These are phyloP conservation scores for Pseudomonodictys pantanalensis DNA, from an alignment of 495 filamentous ascomycete genomes.

Conservation along the genomic window DNA sequence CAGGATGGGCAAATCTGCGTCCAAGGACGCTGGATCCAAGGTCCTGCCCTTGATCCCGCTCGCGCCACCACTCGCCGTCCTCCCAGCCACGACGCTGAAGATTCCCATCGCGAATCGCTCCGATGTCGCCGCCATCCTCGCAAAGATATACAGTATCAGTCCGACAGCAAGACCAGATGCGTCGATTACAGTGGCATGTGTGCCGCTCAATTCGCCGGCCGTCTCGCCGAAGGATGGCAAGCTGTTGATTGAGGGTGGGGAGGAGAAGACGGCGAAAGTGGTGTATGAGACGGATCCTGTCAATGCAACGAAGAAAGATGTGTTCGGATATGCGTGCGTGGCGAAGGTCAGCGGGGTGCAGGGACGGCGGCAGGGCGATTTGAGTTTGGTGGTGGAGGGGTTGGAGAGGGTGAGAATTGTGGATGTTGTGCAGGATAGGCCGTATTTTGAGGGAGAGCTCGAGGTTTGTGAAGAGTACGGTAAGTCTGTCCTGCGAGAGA, in stretches of 20 bases:
- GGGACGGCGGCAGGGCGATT: conserved; percentile 71
- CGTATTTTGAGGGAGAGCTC: conserved; percentile 81
- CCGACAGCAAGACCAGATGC: conserved; percentile 62
- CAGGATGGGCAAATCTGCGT: conserved; percentile 30
- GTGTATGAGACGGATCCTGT: conserved; percentile 54
- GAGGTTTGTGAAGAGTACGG: conserved; percentile 59
- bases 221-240: conserved; percentile 64
- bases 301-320: conserved; percentile 62
- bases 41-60: conserved; percentile 74
- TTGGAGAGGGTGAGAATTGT: conserved; percentile 71
- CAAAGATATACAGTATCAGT: conserved; percentile 67
- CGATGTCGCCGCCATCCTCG: conserved; percentile 78
- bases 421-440: conserved; percentile 70
- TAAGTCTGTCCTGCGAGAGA: conserved; percentile 30
- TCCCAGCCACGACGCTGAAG: conserved; percentile 75
- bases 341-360: conserved; percentile 83
- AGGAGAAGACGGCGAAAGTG: conserved; percentile 40
- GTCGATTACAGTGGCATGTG: conserved; percentile 71
- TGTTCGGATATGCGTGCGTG: conserved; percentile 73
- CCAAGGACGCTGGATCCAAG: conserved; percentile 34
- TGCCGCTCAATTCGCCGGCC: conserved; percentile 70
- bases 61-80: conserved; percentile 67
- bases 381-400: conserved; percentile 82
- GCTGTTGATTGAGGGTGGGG: conserved; percentile 59
- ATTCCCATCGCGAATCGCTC: conserved; percentile 74